Base-by-base conservation (phyloP, 2,329 filamentous ascomycete species). In the Aspergillus transmontanensis region DNA sequence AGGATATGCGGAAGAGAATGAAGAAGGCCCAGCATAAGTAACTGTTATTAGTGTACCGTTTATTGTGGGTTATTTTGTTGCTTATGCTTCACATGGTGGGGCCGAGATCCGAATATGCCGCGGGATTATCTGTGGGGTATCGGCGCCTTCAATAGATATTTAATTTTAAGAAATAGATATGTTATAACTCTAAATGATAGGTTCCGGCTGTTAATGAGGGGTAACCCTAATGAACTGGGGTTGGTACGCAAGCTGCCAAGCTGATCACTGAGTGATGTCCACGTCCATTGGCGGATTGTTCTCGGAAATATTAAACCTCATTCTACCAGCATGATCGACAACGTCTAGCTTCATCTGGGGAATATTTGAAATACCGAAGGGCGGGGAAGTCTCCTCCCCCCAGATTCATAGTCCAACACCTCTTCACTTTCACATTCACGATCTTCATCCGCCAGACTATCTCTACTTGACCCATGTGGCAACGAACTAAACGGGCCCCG, bases 1-100 rank as follows among this genome's bases (percentile, higher is more conserved):
- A 72, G 64, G 74, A 77, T 57, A 76, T 77, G 73, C 68, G 73
- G 39, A 41, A 41, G 39, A 41, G 39, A n/a, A 41, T 41, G 16
- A 41, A 41, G 19, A 41, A 41, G 39, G 19, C 39, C 39, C 39
- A 41, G n/a, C 39, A n/a, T n/a, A 2, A 7, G 19, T 41, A n/a
- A 9, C 6, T 41, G 39, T 41, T 3, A n/a, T 41, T n/a, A n/a
- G 39, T 19, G 2, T 10, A 41, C 16, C 9, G 39, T n/a, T 9
- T 19, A 4, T 14, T n/a, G 39, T 41, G 39, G 39, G 19, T 19
- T 41, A 0, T n/a, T 16, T 19, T 19, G 16, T 7, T 41, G 19
- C 9, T 41, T 41, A 41, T 19, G 16, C 39, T 41, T 41, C 39
- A 41, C 39, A 41, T 41, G 39, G 39, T 9, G 39, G 39, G 39